Evolutionary conservation across 108 stramenopile genomes (phyloP), one percentile per base, ranked within the genome.

Genomic region (Cyclotella choctawhatcheeana): DNA sequence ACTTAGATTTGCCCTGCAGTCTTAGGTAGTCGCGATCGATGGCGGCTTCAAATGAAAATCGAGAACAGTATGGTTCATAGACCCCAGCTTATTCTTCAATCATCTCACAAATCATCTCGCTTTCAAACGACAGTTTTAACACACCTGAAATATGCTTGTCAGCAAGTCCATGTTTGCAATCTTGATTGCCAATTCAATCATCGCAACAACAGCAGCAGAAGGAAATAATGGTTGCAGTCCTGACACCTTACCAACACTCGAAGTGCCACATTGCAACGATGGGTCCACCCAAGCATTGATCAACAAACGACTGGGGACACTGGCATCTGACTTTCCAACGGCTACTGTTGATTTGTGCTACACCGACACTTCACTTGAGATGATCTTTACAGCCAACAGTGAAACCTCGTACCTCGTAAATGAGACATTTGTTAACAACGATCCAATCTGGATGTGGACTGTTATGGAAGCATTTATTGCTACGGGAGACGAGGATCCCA

Each of bases 391-490:
- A 10, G 55, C 55, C 5, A 27, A 22, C 3, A 27, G 29, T 24
- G 55, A 56, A 27, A 56, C 30, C 6, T 56, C 55, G 17, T 56
- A 56, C 26, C 25, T 26, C 29, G 55, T 56, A 5, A 56, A 56
- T 27, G 25, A 56, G 5, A 56, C 55, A 5, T 56, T 30, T 31
- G 55, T 17, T 6, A 56, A 56, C 30, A 56, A 56, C 17, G 55
- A 56, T 31, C 55, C 55, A 13, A 24, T 56, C 18, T 56, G 55
- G 55, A 27, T 30, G 55, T 56, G 25, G 14, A 56, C 55, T 12
- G 55, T 56, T 27, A 56, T 56, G 55, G 55, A 56, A 27, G 55
- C 25, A 31, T 56, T 56, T 18, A 56, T 56, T 56, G 55, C 55
- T 10, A 5, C 17, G 6, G 55, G 55, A 56, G 55, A 56, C 29